Evolutionary conservation across 2,329 filamentous ascomycete species (phyloP).

Genomic region (Sporothrix globosa): DNA sequence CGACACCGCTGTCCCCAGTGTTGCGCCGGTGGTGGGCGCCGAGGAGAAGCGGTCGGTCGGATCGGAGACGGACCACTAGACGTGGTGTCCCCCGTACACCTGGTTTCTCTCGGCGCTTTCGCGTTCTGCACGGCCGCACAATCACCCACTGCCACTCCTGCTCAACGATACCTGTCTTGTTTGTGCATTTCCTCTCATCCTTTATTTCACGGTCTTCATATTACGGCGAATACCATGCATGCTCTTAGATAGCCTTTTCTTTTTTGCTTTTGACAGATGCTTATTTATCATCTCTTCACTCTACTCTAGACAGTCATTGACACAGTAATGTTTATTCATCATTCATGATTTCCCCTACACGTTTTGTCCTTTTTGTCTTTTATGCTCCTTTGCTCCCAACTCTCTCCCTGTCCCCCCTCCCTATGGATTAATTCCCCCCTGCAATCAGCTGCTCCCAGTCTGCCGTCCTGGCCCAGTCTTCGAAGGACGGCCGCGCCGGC

Average conservation of each 20-base stretch:
- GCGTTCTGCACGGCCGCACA: background rate
- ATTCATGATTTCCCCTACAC: background rate
- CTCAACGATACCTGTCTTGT: background rate
- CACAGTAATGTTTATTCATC: conserved; percentile 8
- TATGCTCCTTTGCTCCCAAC: background rate
- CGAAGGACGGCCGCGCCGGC: background rate
- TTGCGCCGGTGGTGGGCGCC: background rate
- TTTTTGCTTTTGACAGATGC: background rate
- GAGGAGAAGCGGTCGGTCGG: conserved; percentile 10
- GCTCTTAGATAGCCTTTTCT: conserved; percentile 14
- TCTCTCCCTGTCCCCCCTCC: too few species aligned
- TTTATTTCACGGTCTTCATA: background rate
- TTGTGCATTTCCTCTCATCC: background rate
- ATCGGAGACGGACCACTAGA: conserved; percentile 11
- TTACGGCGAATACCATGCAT: conserved; percentile 5
- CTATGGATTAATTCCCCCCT: background rate
- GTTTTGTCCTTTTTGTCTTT: too few species aligned
- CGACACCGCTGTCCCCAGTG: background rate
- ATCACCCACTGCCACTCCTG: background rate
- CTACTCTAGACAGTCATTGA: conserved; percentile 9
- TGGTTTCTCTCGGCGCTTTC: too few species aligned
- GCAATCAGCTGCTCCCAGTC: conserved; percentile 12
- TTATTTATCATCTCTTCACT: background rate
- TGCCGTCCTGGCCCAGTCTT: conserved; percentile 4
- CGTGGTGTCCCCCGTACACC: too few species aligned